phyloP scores from a whole-genome alignment of 148 eudicot genomes.

The Hydrangea macrophylla region DNA sequence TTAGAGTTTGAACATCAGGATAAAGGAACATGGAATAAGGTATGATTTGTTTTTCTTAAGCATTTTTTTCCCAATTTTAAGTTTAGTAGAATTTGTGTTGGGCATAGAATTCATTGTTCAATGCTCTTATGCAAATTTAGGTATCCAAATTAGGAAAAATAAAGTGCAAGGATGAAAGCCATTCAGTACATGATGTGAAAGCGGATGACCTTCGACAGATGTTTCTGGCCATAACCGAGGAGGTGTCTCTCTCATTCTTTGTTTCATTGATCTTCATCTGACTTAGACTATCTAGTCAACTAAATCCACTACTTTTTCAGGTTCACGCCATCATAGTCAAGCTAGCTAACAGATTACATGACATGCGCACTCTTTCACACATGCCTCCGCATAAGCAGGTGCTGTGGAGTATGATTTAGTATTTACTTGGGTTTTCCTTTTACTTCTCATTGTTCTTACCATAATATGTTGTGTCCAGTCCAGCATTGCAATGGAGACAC shows the following conservation, averaged over 20 bases:
- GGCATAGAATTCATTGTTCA: neutral
- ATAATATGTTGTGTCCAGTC: slow-evolving; percentile 45
- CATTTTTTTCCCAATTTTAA: too few relatives aligned
- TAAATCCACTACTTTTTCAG: slow-evolving; percentile 38
- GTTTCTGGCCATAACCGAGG: slow-evolving; percentile 98
- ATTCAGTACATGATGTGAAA: slow-evolving; percentile 82
- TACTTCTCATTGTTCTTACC: slow-evolving; percentile 10
- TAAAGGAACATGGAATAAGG: too few relatives aligned
- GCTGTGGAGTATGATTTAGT: slow-evolving; percentile 5
- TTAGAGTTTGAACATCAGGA: too few relatives aligned
- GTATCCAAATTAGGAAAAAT: slow-evolving; percentile 96
- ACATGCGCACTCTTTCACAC: slow-evolving; percentile 95
- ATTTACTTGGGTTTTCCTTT: neutral
- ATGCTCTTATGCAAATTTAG: slow-evolving; percentile 33
- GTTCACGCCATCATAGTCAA: slow-evolving; percentile 97
- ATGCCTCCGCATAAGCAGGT: slow-evolving; percentile 99
- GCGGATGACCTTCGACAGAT: slow-evolving; percentile 97
- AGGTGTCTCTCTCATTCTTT: slow-evolving; percentile 38
- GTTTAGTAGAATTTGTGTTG: neutral
- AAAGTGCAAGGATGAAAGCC: slow-evolving; percentile 66
- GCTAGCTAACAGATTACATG: slow-evolving; percentile 95
- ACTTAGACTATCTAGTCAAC: slow-evolving; percentile 3
- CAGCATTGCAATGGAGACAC: slow-evolving; percentile 90
- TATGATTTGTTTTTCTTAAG: too few relatives aligned
- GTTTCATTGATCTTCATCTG: neutral